Conservation (phyloP, 805 yeast genomes). For the Candida montana region DNA sequence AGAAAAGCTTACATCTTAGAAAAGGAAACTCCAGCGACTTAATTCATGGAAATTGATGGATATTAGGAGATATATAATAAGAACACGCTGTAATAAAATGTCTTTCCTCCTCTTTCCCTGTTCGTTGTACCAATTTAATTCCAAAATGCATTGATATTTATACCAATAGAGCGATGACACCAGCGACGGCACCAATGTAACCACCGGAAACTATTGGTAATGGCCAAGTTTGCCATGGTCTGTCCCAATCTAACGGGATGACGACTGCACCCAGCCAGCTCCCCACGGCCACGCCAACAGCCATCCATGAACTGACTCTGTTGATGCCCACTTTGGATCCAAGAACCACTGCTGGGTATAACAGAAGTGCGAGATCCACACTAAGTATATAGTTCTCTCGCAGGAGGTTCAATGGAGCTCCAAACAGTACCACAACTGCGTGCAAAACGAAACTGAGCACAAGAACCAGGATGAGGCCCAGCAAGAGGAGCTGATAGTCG, state of each 20-base stretch:
- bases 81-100: no score
- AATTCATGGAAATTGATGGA: no score
- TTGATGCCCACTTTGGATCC: conserved; percentile 43
- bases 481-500: conserved; percentile 5
- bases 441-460: conserved; percentile 9
- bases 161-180: conserved; percentile 24
- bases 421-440: conserved; percentile 52
- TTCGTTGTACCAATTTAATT: no score
- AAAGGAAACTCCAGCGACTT: no score
- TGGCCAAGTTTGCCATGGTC: conserved; percentile 97
- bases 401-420: conserved; percentile 68
- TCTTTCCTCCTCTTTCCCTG: no score
- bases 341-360: conserved; percentile 60
- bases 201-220: conserved; percentile 78
- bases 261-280: conserved; percentile 93
- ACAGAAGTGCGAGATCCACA: conserved; percentile 53
- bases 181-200: conserved; percentile 66
- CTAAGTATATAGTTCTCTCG: conserved; percentile 58
- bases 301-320: conserved; percentile 27
- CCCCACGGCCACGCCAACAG: conserved; percentile 43
- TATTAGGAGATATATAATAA: no score
- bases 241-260: conserved; percentile 95
- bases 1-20: no score
- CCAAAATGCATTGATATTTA: no score
- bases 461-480: background rate